Base-by-base conservation (phyloP, 1,284 basidiomycete genomes). In the Coniophora puteana region DNA sequence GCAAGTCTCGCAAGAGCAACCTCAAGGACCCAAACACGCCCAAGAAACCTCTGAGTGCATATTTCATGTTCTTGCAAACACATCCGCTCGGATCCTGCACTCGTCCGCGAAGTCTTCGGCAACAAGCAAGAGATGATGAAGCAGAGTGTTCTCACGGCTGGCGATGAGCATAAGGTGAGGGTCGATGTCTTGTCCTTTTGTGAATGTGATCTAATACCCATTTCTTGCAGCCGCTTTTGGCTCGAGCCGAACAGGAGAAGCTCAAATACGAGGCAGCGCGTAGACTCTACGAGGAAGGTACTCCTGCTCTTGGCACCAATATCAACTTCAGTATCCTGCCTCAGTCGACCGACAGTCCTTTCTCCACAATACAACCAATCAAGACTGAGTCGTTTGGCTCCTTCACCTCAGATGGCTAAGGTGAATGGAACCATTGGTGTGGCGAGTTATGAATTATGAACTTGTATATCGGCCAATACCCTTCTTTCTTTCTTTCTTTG, bases 21-120 rank as follows among this genome's bases (percentile, higher is more conserved):
- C 86, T 97, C 65, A 95, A 95, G 71, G 93, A 97, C 60, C 93
- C 93, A 21, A 94, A 96, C 58, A 93, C 92, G 14, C 93, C 93
- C 8, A 94, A 94, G 80, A 95, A 95, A 65, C 93, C 93, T 3
- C 78, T 96, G 22, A 88, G 83, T 54, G 93, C 93, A 3, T 97
- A 96, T 61, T 96, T 96, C 55, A 87, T 95, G 79, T 97, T 94
- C 71, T 66, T 96, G 48, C 90, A 93, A 91, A 61, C 79, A 83
- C 36, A 93, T 94, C 54, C 76, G 92, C 48, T 77, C 83, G 34
- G 82, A 89, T 55, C 76, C 79, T 11, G 69, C 71, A 29, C 67
- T 92, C 24, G 84, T 90, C 14, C 73, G 66, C 49, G 83, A 86
- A 17, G 83, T 96, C 13, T 95, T 95, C 66, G 89, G 87, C 13